phyloP scores from a whole-genome alignment of 768 basidiomycete species.

The Udeniomyces megalosporus region DNA sequence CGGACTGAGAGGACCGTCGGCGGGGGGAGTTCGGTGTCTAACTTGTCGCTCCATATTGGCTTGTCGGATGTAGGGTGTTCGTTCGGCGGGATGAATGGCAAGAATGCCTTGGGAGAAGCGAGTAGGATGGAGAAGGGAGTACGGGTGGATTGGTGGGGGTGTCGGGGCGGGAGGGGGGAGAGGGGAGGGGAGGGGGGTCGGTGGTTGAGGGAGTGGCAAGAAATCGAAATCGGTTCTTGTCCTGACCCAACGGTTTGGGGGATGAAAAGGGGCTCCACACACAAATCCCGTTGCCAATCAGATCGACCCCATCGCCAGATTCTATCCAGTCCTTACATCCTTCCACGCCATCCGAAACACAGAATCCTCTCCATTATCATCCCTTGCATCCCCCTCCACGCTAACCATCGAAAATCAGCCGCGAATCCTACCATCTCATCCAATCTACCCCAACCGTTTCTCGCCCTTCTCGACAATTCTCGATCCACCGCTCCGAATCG shows the following conservation, averaged over 20 bases:
- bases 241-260: not conserved
- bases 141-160: not conserved
- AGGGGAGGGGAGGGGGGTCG: not conserved
- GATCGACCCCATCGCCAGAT: not conserved
- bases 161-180: not conserved
- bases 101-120: not conserved
- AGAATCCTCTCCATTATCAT: no score
- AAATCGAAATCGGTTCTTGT: not conserved
- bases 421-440: no score
- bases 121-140: not conserved
- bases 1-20: slow-evolving; percentile 1
- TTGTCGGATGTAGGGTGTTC: not conserved
- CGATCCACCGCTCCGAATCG: no score
- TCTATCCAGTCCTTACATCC: not conserved
- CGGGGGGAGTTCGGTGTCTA: not conserved
- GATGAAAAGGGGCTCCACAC: not conserved
- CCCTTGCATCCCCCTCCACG: no score
- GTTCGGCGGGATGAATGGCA: not conserved
- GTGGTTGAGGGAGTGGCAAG: not conserved
- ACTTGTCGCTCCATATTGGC: not conserved
- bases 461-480: no score
- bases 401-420: no score
- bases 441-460: no score
- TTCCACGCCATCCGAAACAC: not conserved
- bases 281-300: no score